Percentiles rank a stretch among this genome's conserved stretches.
phyloP scores from a whole-genome alignment of 371 early-diverging fungal genomes.

The Fennellomyces sp. region DNA sequence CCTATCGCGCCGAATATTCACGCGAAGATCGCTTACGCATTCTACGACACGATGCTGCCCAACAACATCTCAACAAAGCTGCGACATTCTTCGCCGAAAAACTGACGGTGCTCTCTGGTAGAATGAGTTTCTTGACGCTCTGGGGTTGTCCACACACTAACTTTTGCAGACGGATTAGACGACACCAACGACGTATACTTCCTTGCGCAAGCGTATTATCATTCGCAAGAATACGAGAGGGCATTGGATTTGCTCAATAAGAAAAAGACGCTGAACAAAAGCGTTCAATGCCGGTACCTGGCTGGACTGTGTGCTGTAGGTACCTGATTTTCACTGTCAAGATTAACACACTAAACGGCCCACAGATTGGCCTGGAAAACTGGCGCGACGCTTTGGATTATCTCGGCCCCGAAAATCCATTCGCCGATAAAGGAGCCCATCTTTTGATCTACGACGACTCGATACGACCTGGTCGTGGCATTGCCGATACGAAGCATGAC shows the following conservation, averaged over 20 bases:
- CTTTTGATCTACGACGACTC: not conserved
- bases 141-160: not conserved
- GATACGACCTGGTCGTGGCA: not conserved
- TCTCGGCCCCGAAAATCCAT: constrained; percentile 60
- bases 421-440: constrained; percentile 28
- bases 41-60: constrained; percentile 15
- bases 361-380: constrained; percentile 58
- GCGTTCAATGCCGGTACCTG: constrained; percentile 61
- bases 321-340: constrained; percentile 3
- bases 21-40: constrained; percentile 21
- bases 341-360: constrained; percentile 8
- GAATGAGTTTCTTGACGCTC: too few relatives aligned
- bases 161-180: constrained; percentile 31
- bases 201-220: constrained; percentile 63
- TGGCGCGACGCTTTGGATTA: constrained; percentile 65
- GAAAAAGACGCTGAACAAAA: constrained; percentile 48
- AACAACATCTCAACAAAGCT: constrained; percentile 13
- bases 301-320: constrained; percentile 68
- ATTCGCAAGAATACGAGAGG: constrained; percentile 61
- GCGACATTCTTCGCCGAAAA: constrained; percentile 17
- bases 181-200: constrained; percentile 61
- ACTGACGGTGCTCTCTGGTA: constrained; percentile 5
- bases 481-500: not conserved
- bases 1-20: not conserved
- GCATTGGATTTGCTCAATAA: constrained; percentile 59